Percentiles rank a stretch among this genome's conserved stretches.
These are phyloP conservation scores for Pythium monospermum DNA, from an alignment of 352 stramenopile genomes.

Conservation along the genomic window DNA sequence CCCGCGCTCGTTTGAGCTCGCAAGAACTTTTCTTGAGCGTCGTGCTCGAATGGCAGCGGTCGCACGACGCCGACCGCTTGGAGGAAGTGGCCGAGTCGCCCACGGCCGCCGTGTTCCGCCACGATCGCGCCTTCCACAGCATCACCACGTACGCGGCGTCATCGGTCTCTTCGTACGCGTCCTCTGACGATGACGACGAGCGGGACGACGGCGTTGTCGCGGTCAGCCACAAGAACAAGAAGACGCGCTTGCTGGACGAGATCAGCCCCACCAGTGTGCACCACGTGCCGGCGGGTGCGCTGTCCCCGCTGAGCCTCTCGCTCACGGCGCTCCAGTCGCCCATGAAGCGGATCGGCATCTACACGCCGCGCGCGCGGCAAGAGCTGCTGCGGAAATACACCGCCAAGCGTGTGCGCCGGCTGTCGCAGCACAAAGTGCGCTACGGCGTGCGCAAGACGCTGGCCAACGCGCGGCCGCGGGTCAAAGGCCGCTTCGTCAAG, in stretches of 20 bases:
- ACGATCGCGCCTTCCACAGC: constrained; percentile 13
- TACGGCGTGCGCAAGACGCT: constrained; percentile 80
- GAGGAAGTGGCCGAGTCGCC: constrained; percentile 7
- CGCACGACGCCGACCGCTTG: constrained; percentile 11
- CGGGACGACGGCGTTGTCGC: not conserved
- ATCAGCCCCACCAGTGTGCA: constrained; percentile 62
- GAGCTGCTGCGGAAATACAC: constrained; percentile 76
- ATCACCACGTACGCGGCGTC: constrained; percentile 2
- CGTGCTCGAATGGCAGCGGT: constrained; percentile 73
- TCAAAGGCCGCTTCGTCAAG: constrained; percentile 83
- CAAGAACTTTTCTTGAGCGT: constrained; percentile 83
- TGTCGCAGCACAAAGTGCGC: constrained; percentile 72
- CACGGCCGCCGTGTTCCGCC: constrained; percentile 15
- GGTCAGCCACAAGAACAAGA: constrained; percentile 1
- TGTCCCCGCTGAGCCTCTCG: constrained; percentile 41
- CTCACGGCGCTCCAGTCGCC: constrained; percentile 4
- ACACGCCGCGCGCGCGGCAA: constrained; percentile 55
- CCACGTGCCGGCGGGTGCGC: constrained; percentile 27
- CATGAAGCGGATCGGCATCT: constrained; percentile 67
- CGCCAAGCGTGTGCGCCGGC: constrained; percentile 61
- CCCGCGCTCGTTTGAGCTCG: constrained; percentile 42
- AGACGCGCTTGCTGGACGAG: constrained; percentile 23
- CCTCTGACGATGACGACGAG: constrained; percentile 17
- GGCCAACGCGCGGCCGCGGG: constrained; percentile 64
- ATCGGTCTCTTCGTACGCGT: constrained; percentile 15